Percentiles rank a stretch among this genome's conserved stretches.
phyloP scores from a whole-genome alignment of 371 early-diverging fungal species.

The Sporodiniella umbellata region DNA sequence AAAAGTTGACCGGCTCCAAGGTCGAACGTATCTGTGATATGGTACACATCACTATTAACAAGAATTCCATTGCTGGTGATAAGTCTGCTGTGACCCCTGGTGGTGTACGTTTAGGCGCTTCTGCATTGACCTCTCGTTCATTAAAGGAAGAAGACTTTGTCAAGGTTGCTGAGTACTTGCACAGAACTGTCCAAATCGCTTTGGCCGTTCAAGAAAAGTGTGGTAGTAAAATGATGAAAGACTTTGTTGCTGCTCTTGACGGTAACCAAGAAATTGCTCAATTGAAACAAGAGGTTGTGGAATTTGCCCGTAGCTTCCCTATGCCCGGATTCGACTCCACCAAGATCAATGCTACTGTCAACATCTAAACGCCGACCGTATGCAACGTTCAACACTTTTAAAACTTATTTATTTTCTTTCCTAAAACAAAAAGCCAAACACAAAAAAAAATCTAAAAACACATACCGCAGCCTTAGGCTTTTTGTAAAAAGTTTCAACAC shows the following conservation, averaged over 20 bases:
- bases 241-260: slow-evolving; percentile 78
- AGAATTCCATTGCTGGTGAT: slow-evolving; percentile 98
- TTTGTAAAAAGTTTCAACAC: slow-evolving; percentile 1
- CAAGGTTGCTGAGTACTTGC: slow-evolving; percentile 81
- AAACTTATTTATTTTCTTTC: background rate
- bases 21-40: slow-evolving; percentile 93
- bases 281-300: slow-evolving; percentile 87
- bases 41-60: slow-evolving; percentile 96
- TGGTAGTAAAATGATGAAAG: slow-evolving; percentile 93
- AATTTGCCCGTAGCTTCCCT: slow-evolving; percentile 86
- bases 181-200: slow-evolving; percentile 76
- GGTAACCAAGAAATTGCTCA: slow-evolving; percentile 66
- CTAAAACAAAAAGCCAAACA: too few relatives aligned
- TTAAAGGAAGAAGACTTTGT: slow-evolving; percentile 86
- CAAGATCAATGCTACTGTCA: slow-evolving; percentile 43
- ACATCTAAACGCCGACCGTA: slow-evolving; percentile 27
- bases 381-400: background rate
- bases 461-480: background rate
- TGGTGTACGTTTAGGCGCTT: slow-evolving; percentile 92
- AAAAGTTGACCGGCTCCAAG: slow-evolving; percentile 90
- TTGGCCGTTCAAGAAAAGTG: slow-evolving; percentile 59
- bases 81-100: slow-evolving; percentile 93
- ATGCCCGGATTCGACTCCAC: slow-evolving; percentile 79
- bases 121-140: slow-evolving; percentile 98
- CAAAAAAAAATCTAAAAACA: too few relatives aligned